Conservation (phyloP, 805 yeast species). For the Starmerella lactis-condensi region DNA sequence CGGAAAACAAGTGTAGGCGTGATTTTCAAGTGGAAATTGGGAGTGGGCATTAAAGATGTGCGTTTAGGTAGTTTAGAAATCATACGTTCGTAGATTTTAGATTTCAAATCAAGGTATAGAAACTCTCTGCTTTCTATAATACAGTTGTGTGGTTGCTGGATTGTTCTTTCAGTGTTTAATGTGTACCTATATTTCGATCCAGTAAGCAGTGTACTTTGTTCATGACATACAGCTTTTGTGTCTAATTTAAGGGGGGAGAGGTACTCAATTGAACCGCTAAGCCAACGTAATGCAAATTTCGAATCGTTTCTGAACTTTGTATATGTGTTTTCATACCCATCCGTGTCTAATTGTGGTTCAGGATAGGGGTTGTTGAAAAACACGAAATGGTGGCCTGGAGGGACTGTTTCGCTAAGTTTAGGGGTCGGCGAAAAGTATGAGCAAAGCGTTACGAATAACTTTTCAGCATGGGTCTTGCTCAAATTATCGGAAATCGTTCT, state of each 20-base stretch:
- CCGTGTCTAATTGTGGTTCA: conserved; percentile 34
- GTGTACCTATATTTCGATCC: too few relatives aligned
- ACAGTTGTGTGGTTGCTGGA: too few relatives aligned
- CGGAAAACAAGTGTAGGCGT: conserved; percentile 33
- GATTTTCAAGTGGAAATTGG: conserved; percentile 22
- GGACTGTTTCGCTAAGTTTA: conserved; percentile 12
- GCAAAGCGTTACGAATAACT: conserved; percentile 19
- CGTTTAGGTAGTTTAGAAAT: too few relatives aligned
- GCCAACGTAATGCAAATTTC: conserved; percentile 55
- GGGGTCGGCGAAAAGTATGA: conserved; percentile 16
- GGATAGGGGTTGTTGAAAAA: conserved; percentile 43
- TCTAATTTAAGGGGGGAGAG: too few relatives aligned
- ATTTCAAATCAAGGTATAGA: too few relatives aligned
- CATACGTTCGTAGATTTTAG: too few relatives aligned
- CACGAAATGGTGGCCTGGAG: conserved; percentile 44
- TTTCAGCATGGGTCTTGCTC: conserved; percentile 18
- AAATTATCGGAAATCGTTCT: conserved; percentile 19
- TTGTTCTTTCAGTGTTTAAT: too few relatives aligned
- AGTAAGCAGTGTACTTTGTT: too few relatives aligned
- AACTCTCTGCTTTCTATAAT: too few relatives aligned
- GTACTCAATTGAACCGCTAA: conserved; percentile 42
- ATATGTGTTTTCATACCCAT: conserved; percentile 70
- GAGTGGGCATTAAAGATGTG: conserved; percentile 2
- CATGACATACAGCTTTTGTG: too few relatives aligned
- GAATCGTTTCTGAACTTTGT: conserved; percentile 31